Evolutionary conservation across 2,329 filamentous ascomycete genomes (phyloP).

Genomic region (Coleophoma eucalyptorum): DNA sequence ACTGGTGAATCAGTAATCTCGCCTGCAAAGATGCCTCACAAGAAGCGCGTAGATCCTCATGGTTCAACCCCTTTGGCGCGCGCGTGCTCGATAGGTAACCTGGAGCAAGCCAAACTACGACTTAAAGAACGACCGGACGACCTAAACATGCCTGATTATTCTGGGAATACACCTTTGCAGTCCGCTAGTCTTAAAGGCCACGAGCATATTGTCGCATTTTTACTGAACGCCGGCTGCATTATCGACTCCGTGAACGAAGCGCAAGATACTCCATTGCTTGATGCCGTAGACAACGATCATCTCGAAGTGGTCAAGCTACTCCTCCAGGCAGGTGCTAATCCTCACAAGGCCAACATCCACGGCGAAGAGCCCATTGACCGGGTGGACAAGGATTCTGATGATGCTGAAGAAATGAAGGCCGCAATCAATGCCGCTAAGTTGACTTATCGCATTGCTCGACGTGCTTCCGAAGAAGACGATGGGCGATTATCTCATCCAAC

Average conservation of each 20-base stretch:
- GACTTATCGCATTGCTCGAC: slow-evolving; percentile 45
- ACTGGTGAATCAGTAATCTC: slow-evolving; percentile 59
- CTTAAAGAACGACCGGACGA: slow-evolving; percentile 80
- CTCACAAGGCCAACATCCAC: slow-evolving; percentile 84
- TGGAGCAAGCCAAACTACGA: slow-evolving; percentile 63
- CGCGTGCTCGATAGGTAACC: slow-evolving; percentile 81
- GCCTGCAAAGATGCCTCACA: slow-evolving; percentile 67
- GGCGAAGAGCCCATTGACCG: slow-evolving; percentile 89
- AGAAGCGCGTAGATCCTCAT: slow-evolving; percentile 87
- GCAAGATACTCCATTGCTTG: slow-evolving; percentile 89
- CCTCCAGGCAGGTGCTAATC: slow-evolving; percentile 84
- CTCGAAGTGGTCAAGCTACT: slow-evolving; percentile 82
- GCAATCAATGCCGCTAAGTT: slow-evolving; percentile 59
- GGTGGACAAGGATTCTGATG: slow-evolving; percentile 69
- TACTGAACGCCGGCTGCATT: slow-evolving; percentile 81
- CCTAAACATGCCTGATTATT: slow-evolving; percentile 85
- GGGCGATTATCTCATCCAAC: slow-evolving; percentile 45
- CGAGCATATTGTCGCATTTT: slow-evolving; percentile 79
- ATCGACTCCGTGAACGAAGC: slow-evolving; percentile 76
- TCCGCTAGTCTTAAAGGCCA: slow-evolving; percentile 87
- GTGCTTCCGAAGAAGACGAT: slow-evolving; percentile 57
- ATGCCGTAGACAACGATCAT: slow-evolving; percentile 95
- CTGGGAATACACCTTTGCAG: slow-evolving; percentile 93
- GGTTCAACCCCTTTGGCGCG: slow-evolving; percentile 88
- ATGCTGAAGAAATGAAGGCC: slow-evolving; percentile 66